Evolutionary conservation across 495 filamentous ascomycete genomes (phyloP).

Genomic region (Neurospora sp.): DNA sequence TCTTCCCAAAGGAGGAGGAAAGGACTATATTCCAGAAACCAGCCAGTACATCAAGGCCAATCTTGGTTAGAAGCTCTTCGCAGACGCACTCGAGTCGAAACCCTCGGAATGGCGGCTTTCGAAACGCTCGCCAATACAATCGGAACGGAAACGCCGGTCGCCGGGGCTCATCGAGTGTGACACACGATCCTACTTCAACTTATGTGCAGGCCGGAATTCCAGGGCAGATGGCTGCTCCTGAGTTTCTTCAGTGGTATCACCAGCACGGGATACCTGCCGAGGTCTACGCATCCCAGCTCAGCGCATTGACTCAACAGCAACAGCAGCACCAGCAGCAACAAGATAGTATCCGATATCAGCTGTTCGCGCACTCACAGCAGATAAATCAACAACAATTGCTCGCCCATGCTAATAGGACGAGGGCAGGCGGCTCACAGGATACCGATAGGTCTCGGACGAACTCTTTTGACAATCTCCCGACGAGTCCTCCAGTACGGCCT

Average conservation of each 20-base stretch:
- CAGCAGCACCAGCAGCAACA: conserved; percentile 13
- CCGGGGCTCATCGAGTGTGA: conserved; percentile 28
- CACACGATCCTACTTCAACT: conserved; percentile 24
- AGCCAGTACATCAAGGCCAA: conserved; percentile 34
- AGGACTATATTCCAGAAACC: conserved; percentile 62
- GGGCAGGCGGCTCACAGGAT: conserved; percentile 20
- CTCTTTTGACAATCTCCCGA: conserved; percentile 42
- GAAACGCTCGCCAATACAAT: conserved; percentile 46
- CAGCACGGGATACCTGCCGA: conserved; percentile 32
- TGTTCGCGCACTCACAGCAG: conserved; percentile 37
- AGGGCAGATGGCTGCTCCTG: conserved; percentile 20
- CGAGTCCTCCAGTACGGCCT: conserved; percentile 40
- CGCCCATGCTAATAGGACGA: conserved; percentile 33
- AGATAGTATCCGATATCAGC: conserved; percentile 30
- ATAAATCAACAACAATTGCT: conserved; percentile 34
- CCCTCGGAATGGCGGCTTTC: conserved; percentile 48
- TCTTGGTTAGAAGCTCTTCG: conserved; percentile 42
- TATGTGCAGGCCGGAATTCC: conserved; percentile 13
- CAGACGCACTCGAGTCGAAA: conserved; percentile 37
- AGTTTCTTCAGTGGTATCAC: conserved; percentile 32
- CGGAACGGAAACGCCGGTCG: conserved; percentile 31
- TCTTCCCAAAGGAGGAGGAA: conserved; percentile 77
- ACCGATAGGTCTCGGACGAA: conserved; percentile 41
- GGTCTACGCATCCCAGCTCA: conserved; percentile 28
- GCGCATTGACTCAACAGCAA: conserved; percentile 28